These are phyloP conservation scores for Schwanniomyces polymorphus DNA, from an alignment of 805 yeast species.

Conservation along the genomic window DNA sequence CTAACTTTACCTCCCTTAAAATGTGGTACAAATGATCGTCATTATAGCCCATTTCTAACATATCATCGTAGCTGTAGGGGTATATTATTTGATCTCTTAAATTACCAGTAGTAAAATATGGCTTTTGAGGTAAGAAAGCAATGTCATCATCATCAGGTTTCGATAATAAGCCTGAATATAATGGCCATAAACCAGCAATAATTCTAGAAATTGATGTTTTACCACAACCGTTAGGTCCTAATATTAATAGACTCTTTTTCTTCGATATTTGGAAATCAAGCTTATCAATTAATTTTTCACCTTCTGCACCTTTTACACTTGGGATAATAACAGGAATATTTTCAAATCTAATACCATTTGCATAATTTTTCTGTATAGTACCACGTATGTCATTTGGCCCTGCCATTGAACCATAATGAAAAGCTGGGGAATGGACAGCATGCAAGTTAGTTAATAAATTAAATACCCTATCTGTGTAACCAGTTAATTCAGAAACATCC, in stretches of 20 bases:
- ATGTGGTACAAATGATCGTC: constrained; percentile 71
- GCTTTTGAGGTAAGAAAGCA: constrained; percentile 79
- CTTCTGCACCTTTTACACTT: constrained; percentile 56
- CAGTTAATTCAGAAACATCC: constrained; percentile 87
- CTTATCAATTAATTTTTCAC: constrained; percentile 56
- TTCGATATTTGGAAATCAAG: constrained; percentile 59
- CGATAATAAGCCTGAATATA: constrained; percentile 78
- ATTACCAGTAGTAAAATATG: constrained; percentile 81
- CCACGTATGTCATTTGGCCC: constrained; percentile 64
- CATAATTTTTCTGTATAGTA: constrained; percentile 72
- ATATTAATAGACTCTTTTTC: constrained; percentile 70
- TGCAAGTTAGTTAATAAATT: constrained; percentile 74
- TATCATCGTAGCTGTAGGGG: constrained; percentile 76
- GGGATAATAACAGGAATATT: constrained; percentile 83
- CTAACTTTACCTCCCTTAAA: constrained; percentile 74
- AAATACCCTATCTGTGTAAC: constrained; percentile 86
- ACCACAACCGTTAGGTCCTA: constrained; percentile 90
- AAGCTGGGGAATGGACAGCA: constrained; percentile 69
- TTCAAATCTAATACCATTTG: constrained; percentile 75
- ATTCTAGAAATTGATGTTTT: constrained; percentile 84
- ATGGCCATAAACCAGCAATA: constrained; percentile 89
- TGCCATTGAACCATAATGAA: constrained; percentile 47
- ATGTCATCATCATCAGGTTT: constrained; percentile 72
- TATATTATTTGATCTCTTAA: constrained; percentile 89
- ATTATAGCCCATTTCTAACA: constrained; percentile 67